phyloP scores from a whole-genome alignment of 768 basidiomycete species.

The Boletus sensibilis region DNA sequence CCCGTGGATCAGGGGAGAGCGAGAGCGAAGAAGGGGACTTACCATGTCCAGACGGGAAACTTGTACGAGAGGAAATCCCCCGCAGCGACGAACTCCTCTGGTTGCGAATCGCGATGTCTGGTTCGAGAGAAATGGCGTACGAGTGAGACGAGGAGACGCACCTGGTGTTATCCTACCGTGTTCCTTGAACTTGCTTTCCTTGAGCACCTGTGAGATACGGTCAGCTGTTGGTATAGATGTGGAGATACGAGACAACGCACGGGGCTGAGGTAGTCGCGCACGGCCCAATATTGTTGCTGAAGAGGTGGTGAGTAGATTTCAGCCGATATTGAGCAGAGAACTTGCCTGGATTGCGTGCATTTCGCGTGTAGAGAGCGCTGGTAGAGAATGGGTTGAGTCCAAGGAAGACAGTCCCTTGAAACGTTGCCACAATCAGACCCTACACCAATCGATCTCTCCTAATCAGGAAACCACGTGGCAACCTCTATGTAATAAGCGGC shows the following conservation, averaged over 20 bases:
- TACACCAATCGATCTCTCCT: conserved; percentile 34
- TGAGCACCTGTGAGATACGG: conserved; percentile 67
- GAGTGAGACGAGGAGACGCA: conserved; percentile 34
- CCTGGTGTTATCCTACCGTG: conserved; percentile 95
- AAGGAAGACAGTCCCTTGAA: conserved; percentile 18
- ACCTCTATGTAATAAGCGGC: conserved; percentile 1
- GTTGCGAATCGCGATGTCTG: conserved; percentile 8
- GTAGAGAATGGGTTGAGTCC: conserved; percentile 12
- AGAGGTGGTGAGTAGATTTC: background rate
- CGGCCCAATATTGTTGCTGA: conserved; percentile 90
- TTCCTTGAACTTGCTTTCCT: conserved; percentile 99
- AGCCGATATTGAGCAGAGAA: background rate
- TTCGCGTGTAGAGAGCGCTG: conserved; percentile 5
- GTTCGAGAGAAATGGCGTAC: background rate
- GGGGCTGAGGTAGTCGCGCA: conserved; percentile 91
- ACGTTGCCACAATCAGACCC: conserved; percentile 32
- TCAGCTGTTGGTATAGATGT: conserved; percentile 27
- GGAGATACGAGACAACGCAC: conserved; percentile 45
- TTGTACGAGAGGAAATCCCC: conserved; percentile 98
- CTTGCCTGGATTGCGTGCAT: conserved; percentile 53
- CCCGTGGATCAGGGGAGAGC: background rate
- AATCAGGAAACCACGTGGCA: conserved; percentile 32
- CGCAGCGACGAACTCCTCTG: conserved; percentile 97
- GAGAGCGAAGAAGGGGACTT: conserved; percentile 25
- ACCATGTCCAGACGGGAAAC: conserved; percentile 99